Percentiles rank a stretch among this genome's conserved stretches.
These are phyloP conservation scores for Plasmodium knowlesi DNA, from an alignment of 169 alveolate species.

Conservation along the genomic window DNA sequence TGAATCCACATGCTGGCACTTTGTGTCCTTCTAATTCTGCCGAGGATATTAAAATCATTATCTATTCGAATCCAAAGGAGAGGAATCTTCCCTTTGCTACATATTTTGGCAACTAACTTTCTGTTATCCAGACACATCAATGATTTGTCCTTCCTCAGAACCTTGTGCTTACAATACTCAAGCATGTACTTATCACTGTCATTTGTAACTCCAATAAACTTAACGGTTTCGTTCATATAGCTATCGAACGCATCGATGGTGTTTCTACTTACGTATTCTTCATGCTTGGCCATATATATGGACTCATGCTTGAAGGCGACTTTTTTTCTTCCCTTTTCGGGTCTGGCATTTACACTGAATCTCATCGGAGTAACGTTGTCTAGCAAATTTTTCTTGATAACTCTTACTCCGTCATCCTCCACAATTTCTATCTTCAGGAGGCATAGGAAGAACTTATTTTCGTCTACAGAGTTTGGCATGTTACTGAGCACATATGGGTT, in stretches of 20 bases:
- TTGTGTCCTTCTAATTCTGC: slow-evolving; percentile 86
- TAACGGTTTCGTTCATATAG: slow-evolving; percentile 45
- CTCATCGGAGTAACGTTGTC: slow-evolving; percentile 72
- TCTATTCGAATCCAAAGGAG: slow-evolving; percentile 88
- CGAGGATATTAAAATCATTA: slow-evolving; percentile 81
- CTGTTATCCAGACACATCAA: slow-evolving; percentile 85
- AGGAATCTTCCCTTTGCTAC: slow-evolving; percentile 88
- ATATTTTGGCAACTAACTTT: slow-evolving; percentile 87
- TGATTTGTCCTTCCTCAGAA: slow-evolving; percentile 75
- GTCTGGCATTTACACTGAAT: slow-evolving; percentile 85
- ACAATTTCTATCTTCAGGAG: slow-evolving; percentile 47
- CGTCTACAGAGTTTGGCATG: slow-evolving; percentile 65
- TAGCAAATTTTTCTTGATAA: slow-evolving; percentile 77
- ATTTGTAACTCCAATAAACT: slow-evolving; percentile 77
- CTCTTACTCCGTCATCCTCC: slow-evolving; percentile 84
- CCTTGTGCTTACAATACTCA: slow-evolving; percentile 77
- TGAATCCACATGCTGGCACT: slow-evolving; percentile 91
- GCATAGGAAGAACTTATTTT: slow-evolving; percentile 61
- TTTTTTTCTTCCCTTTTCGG: slow-evolving; percentile 86
- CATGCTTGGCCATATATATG: slow-evolving; percentile 16
- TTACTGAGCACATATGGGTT: slow-evolving; percentile 57
- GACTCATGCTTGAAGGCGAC: slow-evolving; percentile 74
- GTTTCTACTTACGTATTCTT: slow-evolving; percentile 7
- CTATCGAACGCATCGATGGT: neutral
- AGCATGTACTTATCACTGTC: slow-evolving; percentile 78